Conservation (phyloP, 768 basidiomycete species). For the Hirschioporus abietinus region DNA sequence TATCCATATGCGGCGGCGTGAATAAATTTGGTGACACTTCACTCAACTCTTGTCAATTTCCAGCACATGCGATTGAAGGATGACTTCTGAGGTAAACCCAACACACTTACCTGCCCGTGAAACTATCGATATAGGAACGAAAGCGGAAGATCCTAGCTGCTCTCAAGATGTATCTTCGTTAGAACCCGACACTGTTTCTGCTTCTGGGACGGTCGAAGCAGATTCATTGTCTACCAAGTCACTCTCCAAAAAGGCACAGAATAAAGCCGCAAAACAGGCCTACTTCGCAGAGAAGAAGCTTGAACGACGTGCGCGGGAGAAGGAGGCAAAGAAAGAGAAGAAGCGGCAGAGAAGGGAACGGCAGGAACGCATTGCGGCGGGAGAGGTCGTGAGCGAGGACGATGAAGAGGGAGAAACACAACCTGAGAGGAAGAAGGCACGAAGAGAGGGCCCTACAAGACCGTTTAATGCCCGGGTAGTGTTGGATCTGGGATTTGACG, state of each 20-base stretch:
- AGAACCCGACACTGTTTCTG: neutral
- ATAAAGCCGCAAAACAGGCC: constrained; percentile 68
- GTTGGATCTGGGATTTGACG: constrained; percentile 89
- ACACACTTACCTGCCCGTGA: neutral
- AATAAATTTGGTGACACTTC: too few relatives aligned
- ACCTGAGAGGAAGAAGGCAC: constrained; percentile 31
- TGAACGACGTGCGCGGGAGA: constrained; percentile 73
- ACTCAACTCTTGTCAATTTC: too few relatives aligned
- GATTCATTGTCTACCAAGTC: constrained; percentile 13
- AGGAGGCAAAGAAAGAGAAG: constrained; percentile 70
- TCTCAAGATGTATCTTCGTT: neutral
- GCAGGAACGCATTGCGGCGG: constrained; percentile 57
- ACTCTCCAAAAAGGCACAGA: constrained; percentile 75
- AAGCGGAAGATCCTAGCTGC: neutral
- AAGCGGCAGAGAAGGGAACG: constrained; percentile 51
- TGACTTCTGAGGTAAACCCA: neutral
- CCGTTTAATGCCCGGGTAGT: constrained; percentile 57
- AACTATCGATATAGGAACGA: neutral
- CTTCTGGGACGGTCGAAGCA: neutral
- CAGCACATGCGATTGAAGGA: neutral
- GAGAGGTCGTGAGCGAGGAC: constrained; percentile 51
- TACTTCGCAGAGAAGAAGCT: constrained; percentile 61
- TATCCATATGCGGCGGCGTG: too few relatives aligned
- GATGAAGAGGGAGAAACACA: constrained; percentile 31
- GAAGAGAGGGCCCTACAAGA: constrained; percentile 20